A percentile compares a stretch with the other conserved stretches of the same genome.
Conservation (phyloP, 2,329 filamentous ascomycete species). For the Rhinocladiella similis region DNA sequence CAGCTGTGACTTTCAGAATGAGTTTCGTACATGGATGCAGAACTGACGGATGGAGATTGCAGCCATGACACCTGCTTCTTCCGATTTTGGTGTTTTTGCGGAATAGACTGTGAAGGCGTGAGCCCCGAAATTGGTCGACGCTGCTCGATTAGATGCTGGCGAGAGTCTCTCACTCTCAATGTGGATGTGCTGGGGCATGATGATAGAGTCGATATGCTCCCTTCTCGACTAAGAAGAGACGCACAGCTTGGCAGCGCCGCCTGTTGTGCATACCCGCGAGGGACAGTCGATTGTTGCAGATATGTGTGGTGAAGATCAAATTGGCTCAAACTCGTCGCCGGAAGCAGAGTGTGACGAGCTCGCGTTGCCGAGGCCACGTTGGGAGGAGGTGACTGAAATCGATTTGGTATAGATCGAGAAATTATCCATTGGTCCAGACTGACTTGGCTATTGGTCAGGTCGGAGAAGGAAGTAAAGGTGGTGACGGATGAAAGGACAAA, state of each 20-base stretch:
- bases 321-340: constrained; percentile 24
- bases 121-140: not conserved
- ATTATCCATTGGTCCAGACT: constrained; percentile 21
- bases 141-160: constrained; percentile 5
- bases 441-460: constrained; percentile 15
- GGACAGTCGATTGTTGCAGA: constrained; percentile 17
- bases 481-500: constrained; percentile 12
- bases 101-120: not conserved
- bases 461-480: constrained; percentile 17
- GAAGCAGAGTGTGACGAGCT: constrained; percentile 20
- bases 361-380: not conserved
- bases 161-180: constrained; percentile 20
- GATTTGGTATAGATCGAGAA: constrained; percentile 14
- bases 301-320: constrained; percentile 25
- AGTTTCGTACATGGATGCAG: constrained; percentile 1
- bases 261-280: constrained; percentile 11
- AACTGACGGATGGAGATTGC: constrained; percentile 18
- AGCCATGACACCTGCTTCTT: constrained; percentile 24
- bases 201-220: constrained; percentile 21
- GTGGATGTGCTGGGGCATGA: constrained; percentile 19
- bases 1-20: not conserved
- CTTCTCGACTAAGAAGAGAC: constrained; percentile 20
- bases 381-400: constrained; percentile 12
- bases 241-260: constrained; percentile 6
- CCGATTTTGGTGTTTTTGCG: not conserved